Evolutionary conservation across 2,329 filamentous ascomycete genomes (phyloP), one percentile per base, ranked within the genome.

Genomic region (Aspergillus sp.): DNA sequence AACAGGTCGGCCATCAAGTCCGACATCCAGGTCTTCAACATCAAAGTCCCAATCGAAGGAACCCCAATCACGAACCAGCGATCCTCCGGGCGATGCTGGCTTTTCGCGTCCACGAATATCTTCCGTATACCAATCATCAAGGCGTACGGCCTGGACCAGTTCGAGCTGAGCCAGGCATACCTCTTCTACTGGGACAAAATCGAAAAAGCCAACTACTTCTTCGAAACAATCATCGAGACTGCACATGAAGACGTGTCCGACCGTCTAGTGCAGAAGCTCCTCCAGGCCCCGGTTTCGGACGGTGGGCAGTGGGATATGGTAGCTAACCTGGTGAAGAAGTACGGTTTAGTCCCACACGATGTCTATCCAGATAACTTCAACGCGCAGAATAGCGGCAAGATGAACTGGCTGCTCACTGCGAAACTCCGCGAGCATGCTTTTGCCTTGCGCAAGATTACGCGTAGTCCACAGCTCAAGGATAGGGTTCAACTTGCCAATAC

Each of bases 281-380:
- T 93, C 27, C 76, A 78, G 0, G 81, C 84, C 21, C 88, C 91
- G 0, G 86, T 95, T 4, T 84, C 83, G 7, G 92, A 96, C 70
- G 91, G 92, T 27, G 91, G 92, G 0, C 91, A 96, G 73, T 96
- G 90, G 90, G 91, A 96, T 73, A 96, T 96, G 91, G 88, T 92
- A 2, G 89, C 86, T 63, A 96, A 96, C 68, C 79, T 96, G 9
- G 90, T 96, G 5, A 77, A 85, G 45, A 96, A 96, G 77, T 96
- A 96, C 69, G 92, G 92, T 27, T 83, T 96, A n/a, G 88, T 95
- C 0, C 91, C 91, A 3, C 90, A 96, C 71, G 77, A 80, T 0
- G 75, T 96, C 2, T 96, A 95, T 70, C 91, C 91, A 0, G 92
- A 96, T 71, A 86, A 83, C 54, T 93, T 84, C 81, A 93, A 90